phyloP scores from a whole-genome alignment of 139 green algal genomes.

The Chlorella sorokiniana region DNA sequence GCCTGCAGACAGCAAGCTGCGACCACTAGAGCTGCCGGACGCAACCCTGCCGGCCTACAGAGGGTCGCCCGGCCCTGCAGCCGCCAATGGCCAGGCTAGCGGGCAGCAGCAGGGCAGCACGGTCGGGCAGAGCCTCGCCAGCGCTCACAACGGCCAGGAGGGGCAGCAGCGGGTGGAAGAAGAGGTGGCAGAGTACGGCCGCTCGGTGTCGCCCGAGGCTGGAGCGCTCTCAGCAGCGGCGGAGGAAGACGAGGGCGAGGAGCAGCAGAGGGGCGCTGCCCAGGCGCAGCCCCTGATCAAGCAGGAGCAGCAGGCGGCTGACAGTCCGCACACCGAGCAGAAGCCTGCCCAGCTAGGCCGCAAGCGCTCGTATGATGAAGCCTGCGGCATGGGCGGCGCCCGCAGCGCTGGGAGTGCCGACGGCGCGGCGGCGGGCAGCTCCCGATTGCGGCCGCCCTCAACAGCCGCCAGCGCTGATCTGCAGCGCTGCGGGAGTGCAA shows the following conservation, averaged over 20 bases:
- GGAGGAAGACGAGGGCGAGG: not conserved
- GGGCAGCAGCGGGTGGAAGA: not conserved
- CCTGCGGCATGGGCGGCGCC: not conserved
- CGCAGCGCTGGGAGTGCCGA: not conserved
- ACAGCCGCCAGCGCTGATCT: not conserved
- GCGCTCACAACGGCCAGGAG: too few relatives aligned
- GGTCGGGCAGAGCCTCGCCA: not conserved
- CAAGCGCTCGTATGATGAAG: not conserved
- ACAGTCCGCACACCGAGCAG: not conserved
- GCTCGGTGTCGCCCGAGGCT: not conserved
- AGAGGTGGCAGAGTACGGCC: not conserved
- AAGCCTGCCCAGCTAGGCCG: not conserved
- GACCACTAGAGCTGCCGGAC: not conserved
- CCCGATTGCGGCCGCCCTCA: not conserved
- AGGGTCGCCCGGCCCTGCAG: not conserved
- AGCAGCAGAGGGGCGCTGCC: not conserved
- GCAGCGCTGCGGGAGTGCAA: slow-evolving; percentile 59
- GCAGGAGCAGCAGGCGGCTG: not conserved
- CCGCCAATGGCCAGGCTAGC: not conserved
- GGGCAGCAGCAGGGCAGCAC: not conserved
- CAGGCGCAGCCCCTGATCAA: not conserved
- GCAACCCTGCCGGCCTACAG: not conserved
- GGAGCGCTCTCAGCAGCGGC: not conserved
- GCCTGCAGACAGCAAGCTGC: not conserved
- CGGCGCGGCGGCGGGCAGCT: not conserved